Evolutionary conservation across 2,329 filamentous ascomycete species (phyloP).

Genomic region (Fusarium scirpi): DNA sequence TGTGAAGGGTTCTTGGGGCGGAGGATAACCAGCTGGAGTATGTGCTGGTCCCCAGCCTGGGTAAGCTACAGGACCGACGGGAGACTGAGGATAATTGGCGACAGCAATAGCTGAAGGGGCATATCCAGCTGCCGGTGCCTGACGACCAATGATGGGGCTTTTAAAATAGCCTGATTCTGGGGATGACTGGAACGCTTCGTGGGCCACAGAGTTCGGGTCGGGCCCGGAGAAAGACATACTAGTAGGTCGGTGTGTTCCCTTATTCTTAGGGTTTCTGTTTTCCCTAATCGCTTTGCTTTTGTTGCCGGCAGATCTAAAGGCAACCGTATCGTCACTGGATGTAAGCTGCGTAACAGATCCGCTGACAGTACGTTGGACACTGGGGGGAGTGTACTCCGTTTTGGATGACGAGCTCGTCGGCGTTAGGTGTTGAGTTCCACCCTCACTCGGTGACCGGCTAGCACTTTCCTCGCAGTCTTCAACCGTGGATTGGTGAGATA

Average conservation of each 20-base stretch:
- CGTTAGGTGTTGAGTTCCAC: conserved; percentile 23
- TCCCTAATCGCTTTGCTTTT: conserved; percentile 22
- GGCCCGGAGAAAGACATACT: conserved; percentile 26
- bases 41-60: conserved; percentile 26
- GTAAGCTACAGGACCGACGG: conserved; percentile 12
- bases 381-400: conserved; percentile 17
- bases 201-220: conserved; percentile 20
- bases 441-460: conserved; percentile 14
- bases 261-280: conserved; percentile 21
- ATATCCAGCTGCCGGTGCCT: conserved; percentile 12
- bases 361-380: conserved; percentile 16
- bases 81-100: conserved; percentile 28
- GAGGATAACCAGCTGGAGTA: conserved; percentile 28
- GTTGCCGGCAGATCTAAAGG: conserved; percentile 4
- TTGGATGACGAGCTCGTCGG: conserved; percentile 34
- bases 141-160: conserved; percentile 11
- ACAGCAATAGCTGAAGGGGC: conserved; percentile 8
- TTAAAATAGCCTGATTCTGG: conserved; percentile 33
- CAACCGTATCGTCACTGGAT: conserved; percentile 16
- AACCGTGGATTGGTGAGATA: conserved; percentile 5
- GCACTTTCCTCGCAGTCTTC: conserved; percentile 20
- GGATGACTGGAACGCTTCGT: conserved; percentile 27
- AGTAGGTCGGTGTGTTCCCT: conserved; percentile 25
- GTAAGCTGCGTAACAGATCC: conserved; percentile 41
- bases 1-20: conserved; percentile 17